Evolutionary conservation across 2,329 filamentous ascomycete species (phyloP), one percentile per base, ranked within the genome.

Genomic region (Fulvia fulva): DNA sequence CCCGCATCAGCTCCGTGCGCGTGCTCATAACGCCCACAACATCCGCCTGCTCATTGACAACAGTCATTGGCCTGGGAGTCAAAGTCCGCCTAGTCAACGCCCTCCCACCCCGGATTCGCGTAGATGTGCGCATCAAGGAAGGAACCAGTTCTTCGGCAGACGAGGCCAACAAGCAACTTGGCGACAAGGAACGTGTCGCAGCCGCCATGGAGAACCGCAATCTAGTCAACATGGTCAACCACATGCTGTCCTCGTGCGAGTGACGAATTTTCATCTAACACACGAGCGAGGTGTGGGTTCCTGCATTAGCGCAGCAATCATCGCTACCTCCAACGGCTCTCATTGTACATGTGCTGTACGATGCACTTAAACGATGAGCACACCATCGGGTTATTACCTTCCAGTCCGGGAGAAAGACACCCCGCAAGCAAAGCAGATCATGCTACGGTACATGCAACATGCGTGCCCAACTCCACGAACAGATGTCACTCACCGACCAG

Each of bases 21-120:
- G 91, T 99, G 45, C 85, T 96, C 69, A 88, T 99, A 66, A 99
- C 94, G 11, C 94, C 94, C 9, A 99, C 94, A 25, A 94, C 97
- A 70, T 95, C 93, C 16, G 94, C 97, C 76, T 99, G 94, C 79
- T 96, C 90, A 52, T 83, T 99, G 43, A 94, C 94, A 30, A 99
- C 94, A 0, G 91, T 99, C 60, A 96, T 99, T 68, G 94, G 94
- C 0, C 82, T 99, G 16, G 94, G 92, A 14, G 91, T 99, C 22
- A 86, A 94, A 46, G 92, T 97, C 44, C 85, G 94, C 23, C 82
- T 99, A 23, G 92, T 97, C 77, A 89, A 96, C 73, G 88, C 90
- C 11, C 80, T 99, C 58, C 94, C 94, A 2, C 90, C 94, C 32
- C 89, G 93, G 69, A 99, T 94, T 74, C 85, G 94, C 37, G 83